phyloP scores from a whole-genome alignment of 129 eudicot species.

The Tanacetum coccineum region DNA sequence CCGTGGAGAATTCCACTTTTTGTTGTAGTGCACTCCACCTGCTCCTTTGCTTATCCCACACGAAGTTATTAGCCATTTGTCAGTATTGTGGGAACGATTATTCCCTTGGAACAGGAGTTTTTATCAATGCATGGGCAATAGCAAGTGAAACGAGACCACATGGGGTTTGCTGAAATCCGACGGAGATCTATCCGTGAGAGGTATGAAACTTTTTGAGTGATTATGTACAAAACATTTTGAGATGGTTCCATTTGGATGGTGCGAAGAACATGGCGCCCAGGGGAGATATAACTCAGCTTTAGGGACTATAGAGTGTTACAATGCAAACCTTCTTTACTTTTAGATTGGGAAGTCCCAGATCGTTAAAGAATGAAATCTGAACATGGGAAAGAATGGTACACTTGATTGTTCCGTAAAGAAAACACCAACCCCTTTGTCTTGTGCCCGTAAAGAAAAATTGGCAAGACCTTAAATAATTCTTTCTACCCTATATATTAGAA shows the following conservation, averaged over 20 bases:
- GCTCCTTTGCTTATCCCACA: slow-evolving; percentile 31
- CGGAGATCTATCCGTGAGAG: slow-evolving; percentile 44
- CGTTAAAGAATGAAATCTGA: too few relatives aligned
- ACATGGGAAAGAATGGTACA: too few relatives aligned
- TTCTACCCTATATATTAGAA: too few relatives aligned
- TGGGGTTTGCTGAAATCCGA: slow-evolving; percentile 33
- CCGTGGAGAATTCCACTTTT: too few relatives aligned
- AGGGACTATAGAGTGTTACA: not conserved
- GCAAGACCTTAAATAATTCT: not conserved
- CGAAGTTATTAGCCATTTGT: slow-evolving; percentile 21
- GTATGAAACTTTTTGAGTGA: slow-evolving; percentile 33
- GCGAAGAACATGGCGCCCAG: not conserved
- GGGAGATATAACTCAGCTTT: not conserved
- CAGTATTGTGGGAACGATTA: slow-evolving; percentile 25
- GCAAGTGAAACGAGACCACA: slow-evolving; percentile 28
- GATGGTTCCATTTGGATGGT: slow-evolving; percentile 46
- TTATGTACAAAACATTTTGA: slow-evolving; percentile 36
- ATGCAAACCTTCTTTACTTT: slow-evolving; percentile 1
- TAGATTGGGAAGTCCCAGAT: not conserved
- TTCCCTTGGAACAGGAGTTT: slow-evolving; percentile 25
- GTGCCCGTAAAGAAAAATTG: not conserved
- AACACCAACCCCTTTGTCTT: not conserved
- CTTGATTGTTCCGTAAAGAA: not conserved
- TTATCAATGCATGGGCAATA: slow-evolving; percentile 36
- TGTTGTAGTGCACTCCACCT: slow-evolving; percentile 42